A percentile compares a stretch with the other conserved stretches of the same genome.
Conservation (phyloP, 768 basidiomycete species). For the Astraeus odoratus region DNA sequence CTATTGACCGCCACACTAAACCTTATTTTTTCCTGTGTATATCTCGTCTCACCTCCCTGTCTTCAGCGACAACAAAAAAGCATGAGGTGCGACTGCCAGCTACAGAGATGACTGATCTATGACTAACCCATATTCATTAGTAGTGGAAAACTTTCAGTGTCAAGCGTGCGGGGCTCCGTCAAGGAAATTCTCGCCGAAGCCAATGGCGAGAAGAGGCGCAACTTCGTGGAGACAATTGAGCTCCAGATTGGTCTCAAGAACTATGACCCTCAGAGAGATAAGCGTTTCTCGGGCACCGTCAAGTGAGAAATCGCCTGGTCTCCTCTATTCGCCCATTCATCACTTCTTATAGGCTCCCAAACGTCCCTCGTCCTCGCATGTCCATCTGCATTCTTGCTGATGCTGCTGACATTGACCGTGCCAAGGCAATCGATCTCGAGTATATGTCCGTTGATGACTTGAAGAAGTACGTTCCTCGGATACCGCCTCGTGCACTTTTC, state of each 20-base stretch:
- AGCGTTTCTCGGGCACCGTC: slow-evolving; percentile 99
- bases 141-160: slow-evolving; percentile 88
- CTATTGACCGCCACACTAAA: slow-evolving; percentile 23
- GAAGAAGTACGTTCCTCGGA: slow-evolving; percentile 71
- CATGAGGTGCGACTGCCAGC: slow-evolving; percentile 25
- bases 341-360: slow-evolving; percentile 66
- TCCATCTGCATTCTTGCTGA: slow-evolving; percentile 99
- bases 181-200: slow-evolving; percentile 83
- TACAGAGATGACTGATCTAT: too few species aligned
- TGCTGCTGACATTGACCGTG: slow-evolving; percentile 97
- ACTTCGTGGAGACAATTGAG: slow-evolving; percentile 95
- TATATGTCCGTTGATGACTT: slow-evolving; percentile 99
- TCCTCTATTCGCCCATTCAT: slow-evolving; percentile 5
- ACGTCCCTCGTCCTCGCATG: slow-evolving; percentile 98
- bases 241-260: slow-evolving; percentile 97
- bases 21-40: too few species aligned
- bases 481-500: background rate
- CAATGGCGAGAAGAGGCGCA: slow-evolving; percentile 83
- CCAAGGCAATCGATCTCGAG: slow-evolving; percentile 95
- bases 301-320: slow-evolving; percentile 47
- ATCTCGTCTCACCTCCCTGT: slow-evolving; percentile 20
- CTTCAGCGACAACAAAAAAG: slow-evolving; percentile 13
- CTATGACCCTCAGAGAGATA: slow-evolving; percentile 99
- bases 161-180: slow-evolving; percentile 99
- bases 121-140: slow-evolving; percentile 9